These are phyloP conservation scores for Neonectria magnoliae DNA, from an alignment of 2,329 filamentous ascomycete species.

Conservation along the genomic window DNA sequence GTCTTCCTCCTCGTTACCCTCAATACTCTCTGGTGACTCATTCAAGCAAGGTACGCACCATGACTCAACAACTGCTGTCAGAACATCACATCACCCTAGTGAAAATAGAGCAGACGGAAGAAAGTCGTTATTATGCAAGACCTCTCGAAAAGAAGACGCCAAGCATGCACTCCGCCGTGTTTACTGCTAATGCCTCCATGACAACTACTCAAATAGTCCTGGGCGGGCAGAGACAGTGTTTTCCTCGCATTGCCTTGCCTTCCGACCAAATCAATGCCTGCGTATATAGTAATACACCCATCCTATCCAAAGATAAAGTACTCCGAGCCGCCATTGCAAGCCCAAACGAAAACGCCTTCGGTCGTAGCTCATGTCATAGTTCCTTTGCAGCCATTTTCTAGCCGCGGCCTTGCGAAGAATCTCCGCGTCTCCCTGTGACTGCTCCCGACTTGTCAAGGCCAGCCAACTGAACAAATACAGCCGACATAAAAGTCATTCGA, in stretches of 20 bases:
- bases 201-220: conserved; percentile 3
- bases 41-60: not conserved
- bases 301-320: conserved; percentile 10
- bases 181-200: conserved; percentile 13
- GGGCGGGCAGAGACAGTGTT: not conserved
- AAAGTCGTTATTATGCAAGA: not conserved
- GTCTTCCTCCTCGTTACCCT: not conserved
- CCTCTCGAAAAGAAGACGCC: not conserved
- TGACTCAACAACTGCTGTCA: not conserved
- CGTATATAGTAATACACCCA: conserved; percentile 21
- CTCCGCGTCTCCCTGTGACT: conserved; percentile 1
- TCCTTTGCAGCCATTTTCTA: conserved; percentile 8
- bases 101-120: not conserved
- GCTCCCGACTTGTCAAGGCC: not conserved
- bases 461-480: conserved; percentile 12
- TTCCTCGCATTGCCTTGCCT: conserved; percentile 6
- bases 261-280: not conserved
- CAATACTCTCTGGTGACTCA: not conserved
- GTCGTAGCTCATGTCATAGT: conserved; percentile 20
- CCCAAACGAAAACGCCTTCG: conserved; percentile 19
- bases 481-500: not conserved
- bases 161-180: conserved; percentile 2
- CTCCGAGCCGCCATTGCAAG: conserved; percentile 1
- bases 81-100: not conserved
- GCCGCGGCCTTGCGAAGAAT: not conserved